phyloP scores from a whole-genome alignment of 306 rosid species.

The Prosopis cineraria region DNA sequence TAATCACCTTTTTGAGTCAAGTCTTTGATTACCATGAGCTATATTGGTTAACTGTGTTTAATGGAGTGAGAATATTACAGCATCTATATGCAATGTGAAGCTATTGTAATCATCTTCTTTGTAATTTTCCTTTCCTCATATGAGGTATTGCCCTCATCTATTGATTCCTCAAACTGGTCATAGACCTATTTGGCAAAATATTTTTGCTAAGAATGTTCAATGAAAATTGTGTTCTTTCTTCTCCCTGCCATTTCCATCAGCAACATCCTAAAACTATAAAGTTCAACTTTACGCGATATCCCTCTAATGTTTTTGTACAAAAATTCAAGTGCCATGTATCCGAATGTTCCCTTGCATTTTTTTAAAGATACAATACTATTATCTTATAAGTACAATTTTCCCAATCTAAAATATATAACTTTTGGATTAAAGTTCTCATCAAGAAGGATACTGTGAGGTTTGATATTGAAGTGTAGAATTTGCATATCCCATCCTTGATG shows the following conservation, averaged over 20 bases:
- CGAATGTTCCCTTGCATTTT: not conserved
- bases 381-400: not conserved
- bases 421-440: not conserved
- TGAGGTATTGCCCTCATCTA: not conserved
- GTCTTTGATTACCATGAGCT: too few species aligned
- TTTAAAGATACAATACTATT: not conserved
- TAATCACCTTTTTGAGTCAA: too few species aligned
- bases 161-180: not conserved
- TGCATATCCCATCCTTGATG: not conserved
- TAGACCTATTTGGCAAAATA: not conserved
- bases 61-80: too few species aligned
- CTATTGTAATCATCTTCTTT: too few species aligned
- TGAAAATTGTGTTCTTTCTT: not conserved
- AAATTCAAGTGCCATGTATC: not conserved
- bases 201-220: not conserved
- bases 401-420: not conserved
- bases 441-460: not conserved
- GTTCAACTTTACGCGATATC: not conserved
- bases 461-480: not conserved
- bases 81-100: too few species aligned
- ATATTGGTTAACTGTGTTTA: too few species aligned
- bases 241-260: not conserved
- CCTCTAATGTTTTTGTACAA: not conserved
- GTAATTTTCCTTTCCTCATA: too few species aligned
- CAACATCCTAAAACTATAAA: not conserved